These are phyloP conservation scores for Phaeosphaeriaceae sp. DNA, from an alignment of 2,329 filamentous ascomycete genomes.

Conservation along the genomic window DNA sequence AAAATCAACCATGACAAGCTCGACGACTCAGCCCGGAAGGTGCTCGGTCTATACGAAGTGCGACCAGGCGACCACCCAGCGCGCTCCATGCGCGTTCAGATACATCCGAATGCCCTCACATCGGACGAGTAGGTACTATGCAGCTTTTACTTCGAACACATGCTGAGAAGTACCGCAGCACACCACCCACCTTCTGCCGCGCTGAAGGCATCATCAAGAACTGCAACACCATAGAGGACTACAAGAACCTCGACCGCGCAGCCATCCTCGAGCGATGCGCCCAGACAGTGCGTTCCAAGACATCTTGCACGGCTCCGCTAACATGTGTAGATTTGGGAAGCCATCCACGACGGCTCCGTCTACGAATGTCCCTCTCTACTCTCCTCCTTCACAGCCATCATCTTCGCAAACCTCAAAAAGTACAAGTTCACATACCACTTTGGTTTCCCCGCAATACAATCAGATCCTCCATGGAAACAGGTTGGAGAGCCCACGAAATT, in stretches of 20 bases:
- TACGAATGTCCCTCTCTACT: constrained; percentile 93
- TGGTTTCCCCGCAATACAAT: constrained; percentile 91
- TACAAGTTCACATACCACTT: constrained; percentile 99
- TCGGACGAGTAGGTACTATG: constrained; percentile 74
- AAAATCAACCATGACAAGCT: constrained; percentile 98
- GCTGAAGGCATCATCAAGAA: constrained; percentile 96
- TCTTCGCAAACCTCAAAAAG: constrained; percentile 95
- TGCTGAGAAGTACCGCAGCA: constrained; percentile 17
- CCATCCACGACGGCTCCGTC: constrained; percentile 94
- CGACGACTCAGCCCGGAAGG: constrained; percentile 85
- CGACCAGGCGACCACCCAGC: constrained; percentile 73
- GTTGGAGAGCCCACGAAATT: constrained; percentile 55
- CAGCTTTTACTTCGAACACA: constrained; percentile 15
- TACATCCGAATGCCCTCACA: constrained; percentile 84
- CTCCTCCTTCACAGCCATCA: constrained; percentile 86
- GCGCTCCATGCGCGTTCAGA: constrained; percentile 86
- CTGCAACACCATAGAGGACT: constrained; percentile 94
- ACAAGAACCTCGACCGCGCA: constrained; percentile 80
- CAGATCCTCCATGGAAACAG: constrained; percentile 79
- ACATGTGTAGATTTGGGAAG: constrained; percentile 83
- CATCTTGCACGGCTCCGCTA: neutral
- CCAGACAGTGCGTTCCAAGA: constrained; percentile 67
- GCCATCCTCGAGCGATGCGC: constrained; percentile 80
- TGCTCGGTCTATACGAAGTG: constrained; percentile 89
- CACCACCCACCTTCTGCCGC: constrained; percentile 65